Evolutionary conservation across 2,329 filamentous ascomycete species (phyloP).

Genomic region (Colletotrichum noveboracense): DNA sequence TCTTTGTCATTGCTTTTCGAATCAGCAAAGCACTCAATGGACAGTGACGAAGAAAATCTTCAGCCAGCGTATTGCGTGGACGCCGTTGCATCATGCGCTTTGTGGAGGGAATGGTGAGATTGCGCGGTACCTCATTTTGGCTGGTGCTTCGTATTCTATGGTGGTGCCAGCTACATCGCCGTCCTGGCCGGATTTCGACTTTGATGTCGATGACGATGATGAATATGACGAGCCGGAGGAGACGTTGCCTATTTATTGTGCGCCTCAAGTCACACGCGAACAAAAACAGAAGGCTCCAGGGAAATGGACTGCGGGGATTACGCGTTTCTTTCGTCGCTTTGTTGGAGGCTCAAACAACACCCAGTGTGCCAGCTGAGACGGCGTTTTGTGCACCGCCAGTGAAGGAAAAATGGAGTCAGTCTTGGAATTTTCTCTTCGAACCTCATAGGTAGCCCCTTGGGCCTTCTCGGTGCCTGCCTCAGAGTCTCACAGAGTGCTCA

Average conservation of each 20-base stretch:
- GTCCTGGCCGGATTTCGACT: not conserved
- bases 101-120: not conserved
- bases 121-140: not conserved
- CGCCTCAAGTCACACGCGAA: not conserved
- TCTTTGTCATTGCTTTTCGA: not conserved
- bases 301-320: accelerated
- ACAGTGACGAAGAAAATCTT: not conserved
- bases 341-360: not conserved
- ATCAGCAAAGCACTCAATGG: not conserved
- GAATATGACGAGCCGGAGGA: not conserved
- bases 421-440: accelerated
- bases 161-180: not conserved
- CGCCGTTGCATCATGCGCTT: not conserved
- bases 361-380: not conserved
- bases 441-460: not conserved
- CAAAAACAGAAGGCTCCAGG: accelerated
- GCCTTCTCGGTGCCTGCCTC: not conserved
- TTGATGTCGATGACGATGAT: not conserved
- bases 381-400: not conserved
- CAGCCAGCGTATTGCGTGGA: not conserved
- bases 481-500: not conserved
- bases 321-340: not conserved
- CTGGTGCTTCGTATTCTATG: not conserved
- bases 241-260: not conserved
- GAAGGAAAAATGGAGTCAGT: not conserved